Base-by-base conservation (phyloP, 2,329 filamentous ascomycete species). In the Fusarium globosum region DNA sequence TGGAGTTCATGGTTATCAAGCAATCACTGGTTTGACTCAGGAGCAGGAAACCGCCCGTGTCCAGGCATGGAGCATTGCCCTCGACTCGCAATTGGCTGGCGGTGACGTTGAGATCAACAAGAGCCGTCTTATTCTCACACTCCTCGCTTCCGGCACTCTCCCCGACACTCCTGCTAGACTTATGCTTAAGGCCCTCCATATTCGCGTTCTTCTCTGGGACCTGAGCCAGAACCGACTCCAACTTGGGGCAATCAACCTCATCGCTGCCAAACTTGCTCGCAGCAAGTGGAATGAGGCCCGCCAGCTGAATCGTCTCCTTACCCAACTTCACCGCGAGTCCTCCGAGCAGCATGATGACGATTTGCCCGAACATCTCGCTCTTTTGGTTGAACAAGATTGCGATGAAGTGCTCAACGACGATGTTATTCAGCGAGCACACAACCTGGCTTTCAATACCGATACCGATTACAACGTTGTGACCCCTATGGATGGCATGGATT, bases 161-260 rank as follows among this genome's bases (percentile, higher is more conserved):
- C 95, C 95, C 16, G 91, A 94, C 67, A 96, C 94, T 2, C 94
- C 96, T 2, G 88, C 89, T 53, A 89, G 94, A 48, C 87, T 97
- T 61, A 97, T 98, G 94, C 88, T 97, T 64, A 97, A 97, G 82
- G 94, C 96, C 3, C 86, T 98, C 42, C 96, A 98, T 79, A 92
- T 97, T 68, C 93, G 95, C n/a, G 90, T 98, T 49, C 88, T 98
- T 39, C 87, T 97, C 43, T 97, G 94, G 93, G 92, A 94, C 75
- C 79, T 90, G 14, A 91, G 92, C 42, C 89, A 91, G 72, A 87
- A 88, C 36, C 90, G 89, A 13, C 88, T 93, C 56, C 88, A 91
- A 71, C 89, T 90, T 73, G 88, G 86, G 30, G 83, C 90, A 56
- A 89, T 92, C 67, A 92, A 95, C 74, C 85, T 90, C 23, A 83